Percentiles rank a stretch among this genome's conserved stretches.
These are phyloP conservation scores for Clonostachys sp. DNA, from an alignment of 2,329 filamentous ascomycete genomes.

Conservation along the genomic window DNA sequence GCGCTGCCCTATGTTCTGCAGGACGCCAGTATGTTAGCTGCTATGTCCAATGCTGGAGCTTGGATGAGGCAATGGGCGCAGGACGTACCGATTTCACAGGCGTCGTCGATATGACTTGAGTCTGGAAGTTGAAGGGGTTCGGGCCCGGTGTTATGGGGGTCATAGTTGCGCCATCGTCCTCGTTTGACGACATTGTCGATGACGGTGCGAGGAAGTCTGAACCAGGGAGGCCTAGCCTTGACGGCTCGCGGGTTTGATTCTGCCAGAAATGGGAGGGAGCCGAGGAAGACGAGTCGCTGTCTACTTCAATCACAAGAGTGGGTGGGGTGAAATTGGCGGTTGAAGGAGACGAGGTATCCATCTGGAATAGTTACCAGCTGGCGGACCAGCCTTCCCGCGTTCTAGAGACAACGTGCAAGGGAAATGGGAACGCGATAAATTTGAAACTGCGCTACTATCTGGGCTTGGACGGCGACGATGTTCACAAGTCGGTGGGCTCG, in stretches of 20 bases:
- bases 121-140: constrained; percentile 93
- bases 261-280: neutral
- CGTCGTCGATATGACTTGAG: constrained; percentile 68
- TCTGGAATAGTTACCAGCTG: neutral
- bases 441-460: too few relatives aligned
- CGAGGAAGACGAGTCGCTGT: neutral
- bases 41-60: neutral
- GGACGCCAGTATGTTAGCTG: neutral
- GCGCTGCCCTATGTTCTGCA: constrained; percentile 80
- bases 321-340: neutral
- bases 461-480: neutral
- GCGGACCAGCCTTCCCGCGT: too few relatives aligned
- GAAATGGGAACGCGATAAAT: too few relatives aligned
- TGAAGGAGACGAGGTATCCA: constrained; percentile 1
- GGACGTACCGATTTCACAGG: constrained; percentile 70
- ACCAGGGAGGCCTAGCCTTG: neutral
- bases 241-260: neutral
- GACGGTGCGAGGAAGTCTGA: constrained; percentile 9
- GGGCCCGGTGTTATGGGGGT: constrained; percentile 23
- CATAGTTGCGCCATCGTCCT: constrained; percentile 7
- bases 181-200: constrained; percentile 18
- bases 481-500: too few relatives aligned
- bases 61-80: too few relatives aligned
- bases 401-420: too few relatives aligned
- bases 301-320: constrained; percentile 1